Base-by-base conservation (phyloP, 192 early-diverging fungal species). In the Backusella australiensis region DNA sequence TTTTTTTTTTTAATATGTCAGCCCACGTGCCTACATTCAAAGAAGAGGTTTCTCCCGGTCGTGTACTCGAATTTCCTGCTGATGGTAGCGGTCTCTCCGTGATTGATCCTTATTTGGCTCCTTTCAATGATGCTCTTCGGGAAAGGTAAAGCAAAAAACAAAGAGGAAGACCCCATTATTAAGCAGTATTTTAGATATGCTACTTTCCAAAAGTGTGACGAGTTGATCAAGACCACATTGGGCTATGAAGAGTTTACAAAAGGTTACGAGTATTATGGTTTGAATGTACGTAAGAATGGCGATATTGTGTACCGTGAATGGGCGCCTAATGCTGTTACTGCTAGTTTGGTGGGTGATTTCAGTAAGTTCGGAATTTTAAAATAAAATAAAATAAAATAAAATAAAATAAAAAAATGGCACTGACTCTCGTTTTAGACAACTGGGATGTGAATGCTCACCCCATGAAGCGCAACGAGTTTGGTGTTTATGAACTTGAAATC, bases 321-420 rank as follows among this genome's bases (percentile, higher is more conserved):
- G 96, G 96, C 96, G 34, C 97, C 97, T 9, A 91, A 90, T 52
- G 96, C 93, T 6, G 77, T 73, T 19, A 80, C 82, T 34, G 96
- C 96, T 34, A 92, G 84, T 72, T 87, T 99, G 41, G 88, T 97
- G 75, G 97, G 97, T 38, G 96, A 98, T 59, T 99, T 99, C 84
- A 99, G 93, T 94, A 86, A 80, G 89, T 87, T 1, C 69, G 69
- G 69, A 15, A 15, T 17, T 23, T 17, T 69, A 23, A 29, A 29
- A 53, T 21, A 35, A 67, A 59, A 67, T 23, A n/a, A n/a, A n/a
- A n/a, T n/a, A n/a, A n/a, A n/a, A n/a, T 23, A 23, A 23, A 23
- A 23, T 0, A 23, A 23, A 23, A 49, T 0, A 42, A 56, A 9
- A 32, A 32, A 32, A 32, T 26, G 4, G 6, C n/a, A 53, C 19